These are phyloP conservation scores for Scenedesmus sp. DNA, from an alignment of 163 green algal genomes.

Conservation along the genomic window DNA sequence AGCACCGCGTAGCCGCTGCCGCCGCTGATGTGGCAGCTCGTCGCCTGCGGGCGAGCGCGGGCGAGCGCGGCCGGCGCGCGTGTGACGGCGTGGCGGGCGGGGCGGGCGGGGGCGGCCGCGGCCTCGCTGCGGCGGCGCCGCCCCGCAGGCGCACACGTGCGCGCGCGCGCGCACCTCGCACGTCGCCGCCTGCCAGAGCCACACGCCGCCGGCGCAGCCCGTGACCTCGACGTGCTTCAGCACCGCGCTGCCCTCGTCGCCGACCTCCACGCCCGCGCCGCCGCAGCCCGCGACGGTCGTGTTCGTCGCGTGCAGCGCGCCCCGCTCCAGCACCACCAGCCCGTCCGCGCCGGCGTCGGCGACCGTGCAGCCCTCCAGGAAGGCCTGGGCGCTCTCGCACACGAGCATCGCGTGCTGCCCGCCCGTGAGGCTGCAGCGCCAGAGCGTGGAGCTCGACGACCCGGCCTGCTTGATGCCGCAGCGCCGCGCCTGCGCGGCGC, in stretches of 20 bases:
- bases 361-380: constrained; percentile 59
- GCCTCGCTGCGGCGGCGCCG: too few relatives aligned
- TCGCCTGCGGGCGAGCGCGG: constrained; percentile 7
- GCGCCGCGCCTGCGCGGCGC: background rate
- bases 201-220: constrained; percentile 66
- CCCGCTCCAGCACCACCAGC: constrained; percentile 60
- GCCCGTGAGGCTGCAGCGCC: constrained; percentile 13
- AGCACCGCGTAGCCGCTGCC: constrained; percentile 37
- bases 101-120: too few relatives aligned
- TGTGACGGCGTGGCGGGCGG: too few relatives aligned
- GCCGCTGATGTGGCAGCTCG: constrained; percentile 20
- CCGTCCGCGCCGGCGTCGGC: constrained; percentile 66
- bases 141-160: too few relatives aligned
- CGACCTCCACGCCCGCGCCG: constrained; percentile 68
- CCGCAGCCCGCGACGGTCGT: constrained; percentile 60
- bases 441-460: constrained; percentile 10
- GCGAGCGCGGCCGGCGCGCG: too few relatives aligned
- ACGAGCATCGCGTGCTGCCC: constrained; percentile 61
- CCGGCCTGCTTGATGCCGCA: constrained; percentile 30
- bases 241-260: constrained; percentile 10
- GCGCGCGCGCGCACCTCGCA: constrained; percentile 14
- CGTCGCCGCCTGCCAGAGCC: constrained; percentile 58
- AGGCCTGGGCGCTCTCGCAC: constrained; percentile 40
- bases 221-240: constrained; percentile 36
- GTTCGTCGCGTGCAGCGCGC: constrained; percentile 33